These are phyloP conservation scores for Blastobotrys indianensis DNA, from an alignment of 1,139 yeast species.

Conservation along the genomic window DNA sequence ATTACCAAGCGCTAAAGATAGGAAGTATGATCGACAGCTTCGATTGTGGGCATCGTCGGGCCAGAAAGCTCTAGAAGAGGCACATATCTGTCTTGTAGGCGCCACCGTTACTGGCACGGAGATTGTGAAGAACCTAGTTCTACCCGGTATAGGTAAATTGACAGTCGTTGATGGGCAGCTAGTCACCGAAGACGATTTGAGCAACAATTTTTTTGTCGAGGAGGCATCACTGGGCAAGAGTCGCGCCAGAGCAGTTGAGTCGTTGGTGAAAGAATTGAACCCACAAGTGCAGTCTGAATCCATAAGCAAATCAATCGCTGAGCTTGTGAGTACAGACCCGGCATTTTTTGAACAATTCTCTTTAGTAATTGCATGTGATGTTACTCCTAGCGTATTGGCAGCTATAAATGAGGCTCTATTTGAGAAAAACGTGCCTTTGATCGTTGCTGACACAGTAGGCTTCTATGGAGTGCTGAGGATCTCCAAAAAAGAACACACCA, in stretches of 20 bases:
- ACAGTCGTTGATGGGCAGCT: conserved; percentile 48
- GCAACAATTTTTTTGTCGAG: conserved; percentile 58
- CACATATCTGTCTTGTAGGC: conserved; percentile 60
- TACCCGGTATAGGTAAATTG: conserved; percentile 72
- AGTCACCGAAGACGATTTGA: conserved; percentile 43
- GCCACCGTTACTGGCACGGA: conserved; percentile 62
- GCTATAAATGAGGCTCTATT: conserved; percentile 40
- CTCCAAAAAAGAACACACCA: conserved; percentile 50
- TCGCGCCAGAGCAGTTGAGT: conserved; percentile 39
- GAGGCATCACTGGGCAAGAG: conserved; percentile 42
- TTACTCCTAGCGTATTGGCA: conserved; percentile 21
- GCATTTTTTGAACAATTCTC: conserved; percentile 46
- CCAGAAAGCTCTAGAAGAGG: conserved; percentile 52
- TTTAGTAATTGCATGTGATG: conserved; percentile 47
- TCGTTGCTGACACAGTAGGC: conserved; percentile 52
- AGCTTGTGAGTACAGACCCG: conserved; percentile 10
- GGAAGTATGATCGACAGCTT: conserved; percentile 73
- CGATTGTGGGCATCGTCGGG: conserved; percentile 84
- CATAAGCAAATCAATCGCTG: conserved; percentile 27
- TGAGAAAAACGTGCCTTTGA: conserved; percentile 46
- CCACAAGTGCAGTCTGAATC: conserved; percentile 47
- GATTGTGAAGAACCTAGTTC: conserved; percentile 64
- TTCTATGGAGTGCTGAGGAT: conserved; percentile 63
- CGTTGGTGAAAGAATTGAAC: conserved; percentile 52
- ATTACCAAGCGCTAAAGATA: conserved; percentile 24